A percentile compares a stretch with the other conserved stretches of the same genome.
phyloP scores from a whole-genome alignment of 106 monocot species.

The Dactylorhiza incarnata region DNA sequence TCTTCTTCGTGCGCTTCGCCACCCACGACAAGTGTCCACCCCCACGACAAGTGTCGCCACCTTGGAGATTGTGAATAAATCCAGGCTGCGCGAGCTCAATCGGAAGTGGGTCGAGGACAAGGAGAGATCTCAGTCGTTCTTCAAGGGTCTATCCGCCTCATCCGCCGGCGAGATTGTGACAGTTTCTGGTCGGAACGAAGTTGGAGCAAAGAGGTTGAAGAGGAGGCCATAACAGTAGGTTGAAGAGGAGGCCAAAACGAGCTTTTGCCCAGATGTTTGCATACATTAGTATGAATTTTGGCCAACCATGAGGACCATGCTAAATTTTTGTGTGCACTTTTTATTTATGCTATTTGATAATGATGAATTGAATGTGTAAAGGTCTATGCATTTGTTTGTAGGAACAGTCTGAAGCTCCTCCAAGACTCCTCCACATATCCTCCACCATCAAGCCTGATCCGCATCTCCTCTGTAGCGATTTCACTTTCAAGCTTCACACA shows the following conservation, averaged over 20 bases:
- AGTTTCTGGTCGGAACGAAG: neutral
- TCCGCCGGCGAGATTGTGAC: constrained; percentile 20
- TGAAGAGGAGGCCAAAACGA: constrained; percentile 3
- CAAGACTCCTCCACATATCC: too few relatives aligned
- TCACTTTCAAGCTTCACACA: too few relatives aligned
- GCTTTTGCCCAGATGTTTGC: neutral
- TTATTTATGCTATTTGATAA: neutral
- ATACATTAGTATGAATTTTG: constrained; percentile 1
- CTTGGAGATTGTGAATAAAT: constrained; percentile 54
- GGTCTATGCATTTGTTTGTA: neutral
- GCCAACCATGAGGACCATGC: neutral
- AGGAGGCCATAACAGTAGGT: too few relatives aligned
- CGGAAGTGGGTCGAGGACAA: constrained; percentile 14
- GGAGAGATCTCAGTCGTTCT: neutral
- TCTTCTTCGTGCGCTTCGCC: too few relatives aligned
- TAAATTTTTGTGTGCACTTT: neutral
- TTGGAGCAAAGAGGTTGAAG: constrained; percentile 11
- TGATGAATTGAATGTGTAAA: neutral
- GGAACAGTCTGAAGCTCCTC: constrained; percentile 1
- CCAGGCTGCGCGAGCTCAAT: constrained; percentile 22
- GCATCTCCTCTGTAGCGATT: too few relatives aligned
- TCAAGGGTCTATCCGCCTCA: constrained; percentile 3
- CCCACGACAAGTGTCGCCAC: too few relatives aligned
- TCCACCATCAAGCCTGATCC: too few relatives aligned
- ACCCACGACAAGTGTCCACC: too few relatives aligned